These are phyloP conservation scores for Phaffia australis DNA, from an alignment of 768 basidiomycete genomes.

Conservation along the genomic window DNA sequence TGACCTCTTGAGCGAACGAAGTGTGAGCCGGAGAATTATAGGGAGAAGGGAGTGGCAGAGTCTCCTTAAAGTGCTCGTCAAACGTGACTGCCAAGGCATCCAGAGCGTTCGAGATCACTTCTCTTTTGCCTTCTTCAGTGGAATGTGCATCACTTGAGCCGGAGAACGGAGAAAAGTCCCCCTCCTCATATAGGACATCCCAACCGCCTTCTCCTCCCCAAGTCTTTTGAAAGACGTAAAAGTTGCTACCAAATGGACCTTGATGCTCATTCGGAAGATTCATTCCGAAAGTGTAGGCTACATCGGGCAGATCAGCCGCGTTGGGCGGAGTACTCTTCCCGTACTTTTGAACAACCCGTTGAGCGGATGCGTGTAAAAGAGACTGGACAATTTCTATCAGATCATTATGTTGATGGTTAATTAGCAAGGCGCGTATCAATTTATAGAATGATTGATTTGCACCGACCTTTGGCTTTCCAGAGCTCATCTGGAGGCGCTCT, in stretches of 20 bases:
- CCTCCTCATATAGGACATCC: slow-evolving; percentile 75
- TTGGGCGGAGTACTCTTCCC: slow-evolving; percentile 23
- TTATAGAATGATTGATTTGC: background rate
- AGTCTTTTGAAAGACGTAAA: slow-evolving; percentile 75
- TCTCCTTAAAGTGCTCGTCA: slow-evolving; percentile 53
- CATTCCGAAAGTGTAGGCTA: slow-evolving; percentile 65
- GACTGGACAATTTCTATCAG: slow-evolving; percentile 43
- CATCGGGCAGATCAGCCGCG: slow-evolving; percentile 51
- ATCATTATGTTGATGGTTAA: background rate
- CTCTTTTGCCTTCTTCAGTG: slow-evolving; percentile 5
- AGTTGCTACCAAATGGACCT: slow-evolving; percentile 49
- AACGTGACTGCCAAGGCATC: slow-evolving; percentile 54
- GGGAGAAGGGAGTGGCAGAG: slow-evolving; percentile 58
- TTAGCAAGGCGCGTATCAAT: background rate
- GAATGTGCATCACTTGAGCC: background rate
- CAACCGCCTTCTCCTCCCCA: slow-evolving; percentile 79
- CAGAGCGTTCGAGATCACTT: slow-evolving; percentile 45
- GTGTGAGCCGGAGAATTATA: slow-evolving; percentile 46
- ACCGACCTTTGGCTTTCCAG: slow-evolving; percentile 75
- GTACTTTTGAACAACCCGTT: slow-evolving; percentile 49
- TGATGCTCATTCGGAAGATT: slow-evolving; percentile 55
- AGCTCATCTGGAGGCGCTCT: slow-evolving; percentile 52
- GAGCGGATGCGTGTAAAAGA: slow-evolving; percentile 40
- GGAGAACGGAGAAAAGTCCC: slow-evolving; percentile 30
- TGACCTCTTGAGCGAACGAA: slow-evolving; percentile 74